Evolutionary conservation across 768 basidiomycete genomes (phyloP).

Genomic region (Phaffia australis): DNA sequence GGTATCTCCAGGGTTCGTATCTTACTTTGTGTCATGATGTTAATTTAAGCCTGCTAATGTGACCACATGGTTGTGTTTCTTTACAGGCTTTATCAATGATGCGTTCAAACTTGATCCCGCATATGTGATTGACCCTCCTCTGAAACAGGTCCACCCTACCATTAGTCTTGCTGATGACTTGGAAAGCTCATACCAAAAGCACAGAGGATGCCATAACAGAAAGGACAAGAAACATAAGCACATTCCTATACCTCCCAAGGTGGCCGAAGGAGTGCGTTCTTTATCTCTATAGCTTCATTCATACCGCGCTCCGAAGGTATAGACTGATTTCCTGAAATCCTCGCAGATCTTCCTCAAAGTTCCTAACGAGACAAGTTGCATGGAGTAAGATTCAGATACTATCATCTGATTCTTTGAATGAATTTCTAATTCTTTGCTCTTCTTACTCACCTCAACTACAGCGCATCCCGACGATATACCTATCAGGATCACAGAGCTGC

Average conservation of each 20-base stretch:
- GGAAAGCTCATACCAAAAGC: neutral
- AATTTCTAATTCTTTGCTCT: neutral
- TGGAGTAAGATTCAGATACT: conserved; percentile 1
- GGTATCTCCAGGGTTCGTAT: too few relatives aligned
- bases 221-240: neutral
- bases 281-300: too few relatives aligned
- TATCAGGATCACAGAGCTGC: conserved; percentile 11
- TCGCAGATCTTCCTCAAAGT: conserved; percentile 9
- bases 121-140: conserved; percentile 1
- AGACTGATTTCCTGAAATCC: too few relatives aligned
- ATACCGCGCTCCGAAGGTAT: too few relatives aligned
- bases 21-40: too few relatives aligned
- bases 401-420: neutral
- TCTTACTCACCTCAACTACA: neutral
- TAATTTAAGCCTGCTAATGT: too few relatives aligned
- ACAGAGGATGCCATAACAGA: neutral
- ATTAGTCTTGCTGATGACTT: conserved; percentile 1
- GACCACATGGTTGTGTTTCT: neutral
- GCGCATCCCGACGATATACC: conserved; percentile 17
- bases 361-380: conserved; percentile 11
- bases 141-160: conserved; percentile 13
- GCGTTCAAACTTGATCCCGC: conserved; percentile 10
- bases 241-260: conserved; percentile 20
- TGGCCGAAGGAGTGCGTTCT: conserved; percentile 12
- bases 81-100: conserved; percentile 14